Conservation (phyloP, 371 early-diverging fungal species). For the Rhizopus sp. region DNA sequence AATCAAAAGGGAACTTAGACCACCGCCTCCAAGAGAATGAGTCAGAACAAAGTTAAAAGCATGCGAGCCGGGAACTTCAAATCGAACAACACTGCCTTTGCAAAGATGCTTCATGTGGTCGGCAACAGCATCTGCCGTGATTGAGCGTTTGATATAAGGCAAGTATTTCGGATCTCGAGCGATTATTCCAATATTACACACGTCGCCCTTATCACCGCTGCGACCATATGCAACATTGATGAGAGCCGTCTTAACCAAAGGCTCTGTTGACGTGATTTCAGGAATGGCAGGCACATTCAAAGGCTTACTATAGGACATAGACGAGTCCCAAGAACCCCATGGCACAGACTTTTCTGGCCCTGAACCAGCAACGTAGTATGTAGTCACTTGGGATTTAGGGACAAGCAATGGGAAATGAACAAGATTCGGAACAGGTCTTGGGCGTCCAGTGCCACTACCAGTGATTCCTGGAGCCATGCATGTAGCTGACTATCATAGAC, state of each 20-base stretch:
- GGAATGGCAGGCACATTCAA: constrained; percentile 29
- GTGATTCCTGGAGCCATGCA: constrained; percentile 79
- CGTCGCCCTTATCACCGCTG: constrained; percentile 80
- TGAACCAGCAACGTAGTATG: constrained; percentile 46
- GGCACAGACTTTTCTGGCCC: constrained; percentile 18
- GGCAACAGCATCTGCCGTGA: constrained; percentile 50
- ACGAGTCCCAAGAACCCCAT: constrained; percentile 42
- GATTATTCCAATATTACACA: constrained; percentile 72
- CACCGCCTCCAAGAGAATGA: constrained; percentile 70
- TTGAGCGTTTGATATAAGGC: constrained; percentile 50
- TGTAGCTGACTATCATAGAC: constrained; percentile 56
- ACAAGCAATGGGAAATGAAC: constrained; percentile 69
- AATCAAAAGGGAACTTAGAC: constrained; percentile 64
- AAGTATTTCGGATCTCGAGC: constrained; percentile 63
- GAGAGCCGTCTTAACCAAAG: constrained; percentile 50
- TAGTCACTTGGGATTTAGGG: constrained; percentile 54
- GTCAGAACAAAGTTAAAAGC: constrained; percentile 78
- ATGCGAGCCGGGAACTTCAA: constrained; percentile 63
- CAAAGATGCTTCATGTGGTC: constrained; percentile 68
- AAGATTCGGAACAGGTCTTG: constrained; percentile 65
- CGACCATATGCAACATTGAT: constrained; percentile 70
- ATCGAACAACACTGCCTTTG: constrained; percentile 64
- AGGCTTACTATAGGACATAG: constrained; percentile 20
- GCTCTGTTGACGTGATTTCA: constrained; percentile 24
- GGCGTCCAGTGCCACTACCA: constrained; percentile 64